Evolutionary conservation across 2,329 filamentous ascomycete species (phyloP).

Genomic region (Neonectria faginata): DNA sequence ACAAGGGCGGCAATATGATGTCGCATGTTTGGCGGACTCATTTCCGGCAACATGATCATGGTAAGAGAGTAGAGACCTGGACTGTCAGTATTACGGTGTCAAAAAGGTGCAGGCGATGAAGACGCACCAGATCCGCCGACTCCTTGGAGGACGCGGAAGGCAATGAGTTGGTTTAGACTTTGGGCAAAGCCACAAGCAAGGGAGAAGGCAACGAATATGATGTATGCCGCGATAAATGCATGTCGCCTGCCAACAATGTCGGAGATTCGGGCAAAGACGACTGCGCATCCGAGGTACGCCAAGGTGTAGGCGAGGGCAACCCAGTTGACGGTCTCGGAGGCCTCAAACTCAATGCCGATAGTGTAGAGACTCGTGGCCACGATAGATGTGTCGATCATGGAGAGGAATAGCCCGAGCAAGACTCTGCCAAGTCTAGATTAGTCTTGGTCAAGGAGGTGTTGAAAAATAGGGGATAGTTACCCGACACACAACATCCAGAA

Average conservation of each 20-base stretch:
- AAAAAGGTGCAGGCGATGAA: neutral
- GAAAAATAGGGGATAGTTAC: slow-evolving; percentile 35
- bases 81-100: neutral
- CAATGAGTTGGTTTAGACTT: slow-evolving; percentile 58
- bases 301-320: slow-evolving; percentile 68
- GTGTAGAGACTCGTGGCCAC: slow-evolving; percentile 68
- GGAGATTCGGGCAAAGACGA: slow-evolving; percentile 65
- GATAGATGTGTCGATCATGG: slow-evolving; percentile 70
- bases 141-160: slow-evolving; percentile 62
- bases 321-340: slow-evolving; percentile 62
- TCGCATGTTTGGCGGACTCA: slow-evolving; percentile 55
- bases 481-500: slow-evolving; percentile 52
- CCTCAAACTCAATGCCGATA: slow-evolving; percentile 65
- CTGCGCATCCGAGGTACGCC: slow-evolving; percentile 67
- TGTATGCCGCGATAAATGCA: slow-evolving; percentile 62
- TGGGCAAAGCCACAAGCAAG: slow-evolving; percentile 60
- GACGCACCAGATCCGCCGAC: slow-evolving; percentile 61
- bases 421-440: slow-evolving; percentile 52
- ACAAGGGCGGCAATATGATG: slow-evolving; percentile 60
- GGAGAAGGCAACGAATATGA: slow-evolving; percentile 68
- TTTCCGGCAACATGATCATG: slow-evolving; percentile 66
- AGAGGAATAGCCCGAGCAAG: slow-evolving; percentile 66
- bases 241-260: slow-evolving; percentile 66
- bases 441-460: neutral
- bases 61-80: slow-evolving; percentile 65